phyloP scores from a whole-genome alignment of 2,329 filamentous ascomycete species.

The Verticillium zaregamsianum region DNA sequence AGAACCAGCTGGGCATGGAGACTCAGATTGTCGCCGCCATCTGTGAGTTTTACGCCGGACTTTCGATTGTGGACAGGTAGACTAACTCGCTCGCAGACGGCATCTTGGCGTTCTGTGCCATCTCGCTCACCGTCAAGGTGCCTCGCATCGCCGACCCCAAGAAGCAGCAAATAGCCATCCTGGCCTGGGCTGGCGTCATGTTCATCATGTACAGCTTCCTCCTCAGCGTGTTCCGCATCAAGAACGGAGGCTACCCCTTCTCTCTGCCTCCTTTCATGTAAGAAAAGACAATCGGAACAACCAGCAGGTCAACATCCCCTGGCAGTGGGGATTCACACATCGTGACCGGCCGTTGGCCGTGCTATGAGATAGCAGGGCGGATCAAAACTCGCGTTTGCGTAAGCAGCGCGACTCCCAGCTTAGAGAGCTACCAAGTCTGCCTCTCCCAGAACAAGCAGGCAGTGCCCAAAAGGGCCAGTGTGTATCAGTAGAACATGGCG shows the following conservation, averaged over 20 bases:
- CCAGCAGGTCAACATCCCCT: background rate
- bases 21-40: slow-evolving; percentile 92
- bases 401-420: background rate
- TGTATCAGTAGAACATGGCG: background rate
- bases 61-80: background rate
- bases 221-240: slow-evolving; percentile 86
- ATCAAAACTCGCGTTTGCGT: background rate
- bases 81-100: slow-evolving; percentile 52
- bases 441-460: background rate
- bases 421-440: background rate
- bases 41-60: slow-evolving; percentile 58
- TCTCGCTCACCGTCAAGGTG: slow-evolving; percentile 86
- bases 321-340: background rate
- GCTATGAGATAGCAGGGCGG: background rate
- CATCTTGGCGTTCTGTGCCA: slow-evolving; percentile 81
- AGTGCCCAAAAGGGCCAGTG: background rate
- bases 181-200: slow-evolving; percentile 73
- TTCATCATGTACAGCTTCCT: slow-evolving; percentile 90
- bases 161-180: slow-evolving; percentile 74
- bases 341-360: background rate
- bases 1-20: slow-evolving; percentile 89
- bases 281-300: slow-evolving; percentile 1
- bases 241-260: slow-evolving; percentile 95
- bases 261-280: slow-evolving; percentile 83
- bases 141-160: slow-evolving; percentile 78